Base-by-base conservation (phyloP, 2,329 filamentous ascomycete species). In the Emergomyces orientalis region DNA sequence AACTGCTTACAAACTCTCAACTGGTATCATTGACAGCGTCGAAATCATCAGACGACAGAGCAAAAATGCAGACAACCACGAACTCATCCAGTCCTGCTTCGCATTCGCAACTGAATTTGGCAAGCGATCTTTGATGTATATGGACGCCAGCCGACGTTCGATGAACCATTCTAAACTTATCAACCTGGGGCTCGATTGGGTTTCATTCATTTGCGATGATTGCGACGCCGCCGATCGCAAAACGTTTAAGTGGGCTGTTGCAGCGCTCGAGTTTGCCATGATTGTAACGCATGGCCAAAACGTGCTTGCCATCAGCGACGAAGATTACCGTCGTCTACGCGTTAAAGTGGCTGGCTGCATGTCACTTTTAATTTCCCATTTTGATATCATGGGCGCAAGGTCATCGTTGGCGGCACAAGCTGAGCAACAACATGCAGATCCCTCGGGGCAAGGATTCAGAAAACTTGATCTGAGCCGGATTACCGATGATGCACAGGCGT, bases 51-150 rank as follows among this genome's bases (percentile, higher is more conserved):
- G 91, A 66, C 87, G 86, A 68, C 93, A 99, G 75, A 91, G 91
- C 0, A 73, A 68, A 56, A 68, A 74, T 9, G 84, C 93, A 67
- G 88, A 94, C 67, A 96, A 93, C 73, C 91, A 96, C 70, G 94
- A 99, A 71, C 84, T 99, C 37, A 94, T 99, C 66, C 94, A 99
- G 75, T 96, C 91, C 5, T 99, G 93, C 76, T 99, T 97, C 74
- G 89, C 95, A 49, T 99, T 97, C 71, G 94, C 94, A n/a, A 97
- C 94, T 0, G 94, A 99, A 74, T 99, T 99, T 68, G 94, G 94
- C 54, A 93, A 97, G 74, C 88, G 94, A 67, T 97, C 93, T 1
- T 84, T 96, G 59, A 86, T 94, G 25, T 95, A 96, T 78, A 94
- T 99, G 86, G 94, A 99, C 76, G 89, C 90, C 74, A 97, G 96